phyloP scores from a whole-genome alignment of 1,284 basidiomycete species.

The Peniophora sp. region DNA sequence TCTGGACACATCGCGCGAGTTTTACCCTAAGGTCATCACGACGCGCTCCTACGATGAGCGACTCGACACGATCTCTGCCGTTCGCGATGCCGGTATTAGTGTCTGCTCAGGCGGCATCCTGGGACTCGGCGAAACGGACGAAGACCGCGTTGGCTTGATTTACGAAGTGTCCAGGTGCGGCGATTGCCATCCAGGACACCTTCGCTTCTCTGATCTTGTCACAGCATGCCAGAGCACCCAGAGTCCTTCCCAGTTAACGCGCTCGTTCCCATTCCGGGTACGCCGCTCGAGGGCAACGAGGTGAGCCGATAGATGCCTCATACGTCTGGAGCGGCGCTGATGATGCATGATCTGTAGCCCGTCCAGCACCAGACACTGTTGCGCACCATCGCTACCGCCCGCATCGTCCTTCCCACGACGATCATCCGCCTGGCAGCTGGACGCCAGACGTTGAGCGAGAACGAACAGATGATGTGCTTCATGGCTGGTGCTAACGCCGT shows the following conservation, averaged over 20 bases:
- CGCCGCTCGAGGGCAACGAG: constrained; percentile 67
- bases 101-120: constrained; percentile 97
- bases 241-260: constrained; percentile 99
- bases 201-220: constrained; percentile 1
- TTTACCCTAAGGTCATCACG: constrained; percentile 94
- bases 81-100: constrained; percentile 91
- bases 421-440: constrained; percentile 96
- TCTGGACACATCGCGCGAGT: constrained; percentile 95
- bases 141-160: constrained; percentile 90
- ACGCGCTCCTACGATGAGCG: constrained; percentile 94
- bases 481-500: constrained; percentile 98
- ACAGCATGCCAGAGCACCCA: constrained; percentile 88
- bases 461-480: constrained; percentile 96
- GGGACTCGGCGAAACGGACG: constrained; percentile 87
- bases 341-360: constrained; percentile 36
- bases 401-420: constrained; percentile 85
- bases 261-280: constrained; percentile 73
- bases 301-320: constrained; percentile 23
- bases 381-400: constrained; percentile 91
- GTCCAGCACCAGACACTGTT: constrained; percentile 81
- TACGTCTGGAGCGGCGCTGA: neutral
- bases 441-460: constrained; percentile 82
- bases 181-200: neutral
- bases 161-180: constrained; percentile 83
- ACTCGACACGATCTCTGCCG: constrained; percentile 82